Base-by-base conservation (phyloP, 164 flowering plant genomes). In the Brasenia schreberi region DNA sequence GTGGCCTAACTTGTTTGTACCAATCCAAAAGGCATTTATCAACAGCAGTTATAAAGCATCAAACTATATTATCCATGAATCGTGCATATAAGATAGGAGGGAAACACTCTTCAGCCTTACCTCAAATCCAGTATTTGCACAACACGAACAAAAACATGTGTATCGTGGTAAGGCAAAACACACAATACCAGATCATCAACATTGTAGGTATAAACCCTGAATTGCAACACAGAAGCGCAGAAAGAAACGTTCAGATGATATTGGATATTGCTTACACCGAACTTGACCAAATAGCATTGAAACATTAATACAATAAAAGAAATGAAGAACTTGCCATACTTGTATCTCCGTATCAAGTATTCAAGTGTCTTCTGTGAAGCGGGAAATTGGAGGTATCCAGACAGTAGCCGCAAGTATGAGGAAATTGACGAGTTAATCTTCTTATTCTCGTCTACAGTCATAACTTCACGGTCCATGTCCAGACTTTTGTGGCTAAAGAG, bases 81-180 rank as follows among this genome's bases (percentile, higher is more conserved):
- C 53, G 12, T 45, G 7, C 11, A 45, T 7, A 45, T 45, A 45
- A 45, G 53, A 12, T 23, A 5, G 53, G 12, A 2, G 12, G 53
- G 5, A 45, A 4, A 45, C 11, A 0, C 53, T 12, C 7, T 45
- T 7, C 12, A 0, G 59, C 43, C 88, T 73, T 63, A 90, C 98
- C 90, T 77, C 27, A 77, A 44, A 19, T 83, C 73, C 62, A 94
- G 52, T 71, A 94, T 43, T 73, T 87, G 98, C 69, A 89, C 88
- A 56, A 94, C 78, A 59, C 85, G 77, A 64, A 94, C 98, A 83
- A 94, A 94, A 4, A 75, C 80, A 72, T 82, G 86, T 17, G 97
- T 91, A 59, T 91, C 98, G 68, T 94, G 98, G 78, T 86, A 89
- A 0, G 98, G 97, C 80, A 94, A 69, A 14, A 87, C 78, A 74